Evolutionary conservation across 2,329 filamentous ascomycete genomes (phyloP).

Genomic region (Tolypocladium ovalisporum): DNA sequence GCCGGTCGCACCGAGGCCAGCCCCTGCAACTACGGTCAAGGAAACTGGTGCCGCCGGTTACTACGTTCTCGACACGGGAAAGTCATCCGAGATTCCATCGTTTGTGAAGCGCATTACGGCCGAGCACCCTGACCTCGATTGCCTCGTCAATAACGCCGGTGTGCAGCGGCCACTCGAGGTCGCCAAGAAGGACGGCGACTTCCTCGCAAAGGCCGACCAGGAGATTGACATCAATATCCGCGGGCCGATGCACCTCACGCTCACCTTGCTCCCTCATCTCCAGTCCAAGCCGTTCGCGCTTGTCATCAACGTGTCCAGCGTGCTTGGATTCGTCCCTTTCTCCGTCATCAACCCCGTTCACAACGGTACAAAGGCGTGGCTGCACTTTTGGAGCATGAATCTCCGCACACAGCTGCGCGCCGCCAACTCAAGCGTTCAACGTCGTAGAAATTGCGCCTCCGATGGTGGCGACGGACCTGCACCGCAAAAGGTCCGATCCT

Average conservation of each 20-base stretch:
- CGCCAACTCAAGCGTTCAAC: slow-evolving; percentile 25
- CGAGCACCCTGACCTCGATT: slow-evolving; percentile 41
- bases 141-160: slow-evolving; percentile 48
- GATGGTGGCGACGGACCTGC: slow-evolving; percentile 41
- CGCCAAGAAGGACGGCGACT: slow-evolving; percentile 24
- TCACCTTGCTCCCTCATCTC: slow-evolving; percentile 38
- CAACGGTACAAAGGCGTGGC: slow-evolving; percentile 47
- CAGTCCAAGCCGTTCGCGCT: slow-evolving; percentile 25
- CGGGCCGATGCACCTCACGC: slow-evolving; percentile 44
- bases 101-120: slow-evolving; percentile 33
- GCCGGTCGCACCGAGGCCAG: slow-evolving; percentile 44
- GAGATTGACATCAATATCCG: slow-evolving; percentile 49
- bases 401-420: slow-evolving; percentile 37
- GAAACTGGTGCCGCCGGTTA: slow-evolving; percentile 36
- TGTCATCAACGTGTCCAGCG: slow-evolving; percentile 43
- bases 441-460: slow-evolving; percentile 47
- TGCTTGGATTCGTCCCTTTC: slow-evolving; percentile 41
- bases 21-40: slow-evolving; percentile 29
- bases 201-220: slow-evolving; percentile 39
- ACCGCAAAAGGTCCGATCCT: slow-evolving; percentile 42
- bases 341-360: slow-evolving; percentile 46
- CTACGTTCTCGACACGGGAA: slow-evolving; percentile 40
- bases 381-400: slow-evolving; percentile 46
- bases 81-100: slow-evolving; percentile 26
- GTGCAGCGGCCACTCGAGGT: slow-evolving; percentile 43